Evolutionary conservation across 2,329 filamentous ascomycete genomes (phyloP).

Genomic region (Sclerotinia sclerotiorum): DNA sequence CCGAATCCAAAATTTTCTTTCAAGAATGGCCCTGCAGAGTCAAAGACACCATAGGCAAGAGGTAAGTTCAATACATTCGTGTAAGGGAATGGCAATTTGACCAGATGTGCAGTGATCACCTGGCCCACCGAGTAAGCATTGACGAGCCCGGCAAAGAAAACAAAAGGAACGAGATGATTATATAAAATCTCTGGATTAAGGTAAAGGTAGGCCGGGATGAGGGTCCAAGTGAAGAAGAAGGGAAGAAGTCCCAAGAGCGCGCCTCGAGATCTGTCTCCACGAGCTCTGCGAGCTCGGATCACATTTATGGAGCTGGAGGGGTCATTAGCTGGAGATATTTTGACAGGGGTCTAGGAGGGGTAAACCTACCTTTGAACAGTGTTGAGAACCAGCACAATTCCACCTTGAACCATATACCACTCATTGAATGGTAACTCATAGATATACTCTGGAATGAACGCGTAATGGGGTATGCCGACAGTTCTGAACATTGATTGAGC

Average conservation of each 20-base stretch:
- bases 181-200: conserved; percentile 82
- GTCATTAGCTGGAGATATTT: conserved; percentile 34
- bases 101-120: conserved; percentile 93
- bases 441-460: conserved; percentile 65
- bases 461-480: conserved; percentile 57
- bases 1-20: conserved; percentile 57
- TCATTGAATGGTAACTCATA: conserved; percentile 85
- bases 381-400: conserved; percentile 79
- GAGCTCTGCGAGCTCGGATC: conserved; percentile 72
- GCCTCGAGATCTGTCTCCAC: conserved; percentile 68
- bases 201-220: conserved; percentile 76
- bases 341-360: conserved; percentile 1
- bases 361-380: conserved; percentile 62
- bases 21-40: conserved; percentile 72
- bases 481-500: conserved; percentile 82
- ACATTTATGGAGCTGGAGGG: conserved; percentile 70
- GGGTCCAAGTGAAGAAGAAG: conserved; percentile 73
- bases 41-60: conserved; percentile 73
- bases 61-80: conserved; percentile 82
- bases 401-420: conserved; percentile 89
- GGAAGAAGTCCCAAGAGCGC: conserved; percentile 82
- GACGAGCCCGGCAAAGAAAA: conserved; percentile 81
- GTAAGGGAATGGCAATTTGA: conserved; percentile 85
- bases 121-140: conserved; percentile 95
- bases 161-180: conserved; percentile 83